Conservation (phyloP, 2,329 filamentous ascomycete species). For the Sodiomyces alkalinus region DNA sequence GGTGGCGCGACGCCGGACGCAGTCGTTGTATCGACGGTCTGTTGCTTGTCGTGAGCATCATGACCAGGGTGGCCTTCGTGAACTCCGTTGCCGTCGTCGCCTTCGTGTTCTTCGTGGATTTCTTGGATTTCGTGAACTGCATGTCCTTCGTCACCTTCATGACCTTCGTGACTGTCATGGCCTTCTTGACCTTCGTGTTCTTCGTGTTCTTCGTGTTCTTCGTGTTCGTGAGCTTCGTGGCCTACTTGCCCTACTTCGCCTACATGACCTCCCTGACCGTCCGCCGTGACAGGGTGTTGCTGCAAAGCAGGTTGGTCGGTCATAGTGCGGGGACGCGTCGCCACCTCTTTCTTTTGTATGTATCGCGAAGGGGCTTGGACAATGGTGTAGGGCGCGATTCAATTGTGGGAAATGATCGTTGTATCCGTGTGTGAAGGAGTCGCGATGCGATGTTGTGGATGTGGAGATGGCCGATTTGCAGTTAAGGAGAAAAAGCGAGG, state of each 20-base stretch:
- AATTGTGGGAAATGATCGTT: conserved; percentile 8
- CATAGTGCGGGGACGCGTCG: conserved; percentile 4
- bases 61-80: conserved; percentile 3
- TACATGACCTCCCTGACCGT: no score
- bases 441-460: conserved; percentile 5
- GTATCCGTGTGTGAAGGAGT: conserved; percentile 7
- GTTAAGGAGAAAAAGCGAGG: conserved; percentile 7
- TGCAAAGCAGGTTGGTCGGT: conserved; percentile 7
- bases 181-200: conserved; percentile 4
- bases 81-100: not conserved
- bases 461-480: conserved; percentile 5
- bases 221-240: conserved; percentile 3
- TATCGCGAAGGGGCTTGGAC: not conserved
- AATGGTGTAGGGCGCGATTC: conserved; percentile 4
- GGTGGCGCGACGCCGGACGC: conserved; percentile 3
- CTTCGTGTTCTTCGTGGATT: not conserved
- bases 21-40: conserved; percentile 4
- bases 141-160: conserved; percentile 5
- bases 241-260: no score
- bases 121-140: conserved; percentile 1
- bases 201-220: conserved; percentile 4
- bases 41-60: conserved; percentile 6
- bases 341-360: not conserved
- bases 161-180: conserved; percentile 6
- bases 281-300: no score